Evolutionary conservation across 2,329 filamentous ascomycete genomes (phyloP).

Genomic region (Raffaelea albimanens): DNA sequence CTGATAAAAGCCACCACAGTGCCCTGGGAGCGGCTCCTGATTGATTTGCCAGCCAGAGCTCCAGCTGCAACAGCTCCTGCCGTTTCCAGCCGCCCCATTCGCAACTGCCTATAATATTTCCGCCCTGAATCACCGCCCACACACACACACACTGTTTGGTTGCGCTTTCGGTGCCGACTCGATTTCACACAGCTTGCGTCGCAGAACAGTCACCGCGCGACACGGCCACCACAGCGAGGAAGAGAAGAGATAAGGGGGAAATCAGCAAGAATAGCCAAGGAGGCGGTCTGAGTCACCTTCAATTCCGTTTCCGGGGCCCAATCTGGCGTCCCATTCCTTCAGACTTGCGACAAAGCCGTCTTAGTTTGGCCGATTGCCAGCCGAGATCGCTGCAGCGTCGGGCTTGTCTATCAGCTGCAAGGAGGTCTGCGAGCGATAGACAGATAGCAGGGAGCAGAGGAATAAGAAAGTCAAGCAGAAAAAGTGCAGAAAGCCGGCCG

Average conservation of each 20-base stretch:
- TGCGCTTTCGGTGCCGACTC: too few species aligned
- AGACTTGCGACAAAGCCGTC: too few species aligned
- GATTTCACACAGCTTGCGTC: too few species aligned
- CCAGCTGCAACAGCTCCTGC: background rate
- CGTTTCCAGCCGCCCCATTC: background rate
- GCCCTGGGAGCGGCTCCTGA: background rate
- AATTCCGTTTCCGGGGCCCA: background rate
- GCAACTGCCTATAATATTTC: too few species aligned
- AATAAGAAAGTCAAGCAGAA: too few species aligned
- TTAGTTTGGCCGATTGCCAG: background rate
- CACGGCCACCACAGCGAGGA: background rate
- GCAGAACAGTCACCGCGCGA: too few species aligned
- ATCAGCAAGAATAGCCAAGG: background rate
- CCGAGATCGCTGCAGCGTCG: background rate
- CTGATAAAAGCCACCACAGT: conserved; percentile 7
- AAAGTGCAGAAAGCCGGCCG: too few species aligned
- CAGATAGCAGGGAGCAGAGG: too few species aligned
- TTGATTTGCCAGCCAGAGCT: background rate
- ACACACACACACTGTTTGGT: too few species aligned
- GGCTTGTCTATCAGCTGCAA: too few species aligned
- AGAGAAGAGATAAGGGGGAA: background rate
- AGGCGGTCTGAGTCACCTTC: background rate
- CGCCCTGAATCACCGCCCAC: too few species aligned
- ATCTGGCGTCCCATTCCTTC: background rate
- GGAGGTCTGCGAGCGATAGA: too few species aligned